Conservation (phyloP, 2,329 filamentous ascomycete species). For the Penicillium sp. region DNA sequence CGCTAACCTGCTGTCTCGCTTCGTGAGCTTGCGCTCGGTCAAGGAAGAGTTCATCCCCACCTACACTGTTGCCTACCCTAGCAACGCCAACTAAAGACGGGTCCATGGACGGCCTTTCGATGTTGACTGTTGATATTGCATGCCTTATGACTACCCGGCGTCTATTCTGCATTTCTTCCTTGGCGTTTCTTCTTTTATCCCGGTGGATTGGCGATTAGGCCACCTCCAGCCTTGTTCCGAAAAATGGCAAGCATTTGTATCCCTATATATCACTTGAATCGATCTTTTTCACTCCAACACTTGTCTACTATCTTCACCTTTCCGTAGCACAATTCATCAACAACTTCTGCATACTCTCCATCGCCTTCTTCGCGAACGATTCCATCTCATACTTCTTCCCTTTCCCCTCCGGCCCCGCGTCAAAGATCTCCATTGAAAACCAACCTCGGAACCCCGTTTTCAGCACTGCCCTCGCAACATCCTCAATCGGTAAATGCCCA, state of each 20-base stretch:
- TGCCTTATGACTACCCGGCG: slow-evolving; percentile 27
- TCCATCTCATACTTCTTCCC: slow-evolving; percentile 55
- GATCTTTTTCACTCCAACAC: slow-evolving; percentile 1
- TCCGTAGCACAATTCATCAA: slow-evolving; percentile 43
- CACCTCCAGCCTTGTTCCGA: slow-evolving; percentile 4
- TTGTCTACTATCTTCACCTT: background rate
- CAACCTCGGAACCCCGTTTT: slow-evolving; percentile 68
- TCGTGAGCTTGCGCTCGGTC: slow-evolving; percentile 68
- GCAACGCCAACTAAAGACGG: slow-evolving; percentile 62
- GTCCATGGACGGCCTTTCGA: background rate
- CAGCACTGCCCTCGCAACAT: slow-evolving; percentile 67
- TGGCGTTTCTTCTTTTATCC: slow-evolving; percentile 21
- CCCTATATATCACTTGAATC: slow-evolving; percentile 7
- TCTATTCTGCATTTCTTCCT: slow-evolving; percentile 27
- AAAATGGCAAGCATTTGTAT: slow-evolving; percentile 9
- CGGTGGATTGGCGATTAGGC: background rate
- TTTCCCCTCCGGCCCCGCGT: slow-evolving; percentile 60
- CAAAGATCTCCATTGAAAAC: slow-evolving; percentile 73
- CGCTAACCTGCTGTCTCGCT: slow-evolving; percentile 64
- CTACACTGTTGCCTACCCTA: slow-evolving; percentile 68
- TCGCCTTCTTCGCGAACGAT: slow-evolving; percentile 56
- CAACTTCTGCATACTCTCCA: slow-evolving; percentile 53
- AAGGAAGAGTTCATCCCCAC: slow-evolving; percentile 76
- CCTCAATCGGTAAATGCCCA: slow-evolving; percentile 70
- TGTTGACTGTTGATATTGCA: slow-evolving; percentile 13